Percentiles rank a stretch among this genome's conserved stretches.
These are phyloP conservation scores for Exophiala bonariae DNA, from an alignment of 2,329 filamentous ascomycete species.

Conservation along the genomic window DNA sequence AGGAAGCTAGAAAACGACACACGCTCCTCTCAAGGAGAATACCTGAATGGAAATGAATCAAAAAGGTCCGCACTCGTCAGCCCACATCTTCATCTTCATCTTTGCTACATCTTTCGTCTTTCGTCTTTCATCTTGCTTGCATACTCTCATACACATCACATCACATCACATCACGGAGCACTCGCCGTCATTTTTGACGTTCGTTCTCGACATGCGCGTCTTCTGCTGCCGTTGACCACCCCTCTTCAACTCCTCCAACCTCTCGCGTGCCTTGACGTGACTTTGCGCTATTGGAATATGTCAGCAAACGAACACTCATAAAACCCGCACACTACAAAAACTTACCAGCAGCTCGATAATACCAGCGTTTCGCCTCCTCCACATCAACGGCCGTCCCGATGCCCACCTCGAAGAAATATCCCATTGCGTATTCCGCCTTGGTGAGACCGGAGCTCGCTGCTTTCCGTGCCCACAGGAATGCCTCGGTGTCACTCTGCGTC, in stretches of 20 bases:
- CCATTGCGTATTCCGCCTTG: slow-evolving; percentile 98
- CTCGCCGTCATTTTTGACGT: slow-evolving; percentile 83
- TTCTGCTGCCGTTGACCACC: slow-evolving; percentile 72
- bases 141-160: too few species aligned
- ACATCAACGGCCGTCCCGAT: slow-evolving; percentile 84
- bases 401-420: slow-evolving; percentile 83
- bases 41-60: not conserved
- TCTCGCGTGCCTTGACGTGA: slow-evolving; percentile 87
- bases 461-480: slow-evolving; percentile 95
- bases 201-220: slow-evolving; percentile 75
- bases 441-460: slow-evolving; percentile 82
- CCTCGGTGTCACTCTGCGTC: slow-evolving; percentile 90
- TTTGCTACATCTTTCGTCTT: not conserved
- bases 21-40: too few species aligned
- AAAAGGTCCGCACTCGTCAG: too few species aligned
- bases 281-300: slow-evolving; percentile 87
- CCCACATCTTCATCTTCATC: too few species aligned
- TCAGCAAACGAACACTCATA: not conserved
- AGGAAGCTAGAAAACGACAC: too few species aligned
- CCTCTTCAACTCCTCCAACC: slow-evolving; percentile 87
- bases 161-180: slow-evolving; percentile 74
- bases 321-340: too few species aligned
- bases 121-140: too few species aligned
- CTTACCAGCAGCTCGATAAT: slow-evolving; percentile 94
- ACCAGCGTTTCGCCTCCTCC: slow-evolving; percentile 97